These are phyloP conservation scores for Ochromonas danica DNA, from an alignment of 108 stramenopile genomes.

Conservation along the genomic window DNA sequence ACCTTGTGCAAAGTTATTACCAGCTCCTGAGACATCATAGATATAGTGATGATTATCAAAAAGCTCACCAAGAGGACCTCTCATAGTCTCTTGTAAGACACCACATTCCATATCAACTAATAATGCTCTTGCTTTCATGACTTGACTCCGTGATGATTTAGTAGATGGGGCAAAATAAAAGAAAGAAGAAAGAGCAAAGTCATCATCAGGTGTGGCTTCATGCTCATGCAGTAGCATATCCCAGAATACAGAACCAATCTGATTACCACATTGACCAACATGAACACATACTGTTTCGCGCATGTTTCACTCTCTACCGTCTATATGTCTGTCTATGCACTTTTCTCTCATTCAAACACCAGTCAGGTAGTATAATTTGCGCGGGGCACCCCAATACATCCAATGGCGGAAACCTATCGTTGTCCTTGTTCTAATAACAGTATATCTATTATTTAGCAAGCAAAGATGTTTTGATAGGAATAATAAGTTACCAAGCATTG, in stretches of 20 bases:
- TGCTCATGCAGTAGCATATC: conserved; percentile 52
- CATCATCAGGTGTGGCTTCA: conserved; percentile 35
- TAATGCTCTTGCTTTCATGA: conserved; percentile 55
- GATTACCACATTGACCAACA: conserved; percentile 67
- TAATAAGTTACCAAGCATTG: too few species aligned
- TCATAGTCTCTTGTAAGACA: conserved; percentile 54
- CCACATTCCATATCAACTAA: conserved; percentile 67
- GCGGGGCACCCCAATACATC: too few species aligned
- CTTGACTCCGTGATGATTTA: background rate
- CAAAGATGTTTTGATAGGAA: too few species aligned
- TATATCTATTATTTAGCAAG: too few species aligned
- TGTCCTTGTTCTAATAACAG: too few species aligned
- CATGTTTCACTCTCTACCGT: too few species aligned
- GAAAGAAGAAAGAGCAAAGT: conserved; percentile 23
- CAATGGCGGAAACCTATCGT: too few species aligned
- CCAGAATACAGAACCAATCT: conserved; percentile 63
- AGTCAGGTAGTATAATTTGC: too few species aligned
- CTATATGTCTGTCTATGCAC: too few species aligned
- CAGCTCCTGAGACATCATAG: conserved; percentile 60
- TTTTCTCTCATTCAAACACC: too few species aligned
- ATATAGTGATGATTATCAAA: conserved; percentile 56
- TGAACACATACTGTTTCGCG: conserved; percentile 53
- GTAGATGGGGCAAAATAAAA: background rate
- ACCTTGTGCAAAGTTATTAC: conserved; percentile 67
- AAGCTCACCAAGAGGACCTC: conserved; percentile 53